These are phyloP conservation scores for Mycosphaerella sp. DNA, from an alignment of 2,329 filamentous ascomycete genomes.

Conservation along the genomic window DNA sequence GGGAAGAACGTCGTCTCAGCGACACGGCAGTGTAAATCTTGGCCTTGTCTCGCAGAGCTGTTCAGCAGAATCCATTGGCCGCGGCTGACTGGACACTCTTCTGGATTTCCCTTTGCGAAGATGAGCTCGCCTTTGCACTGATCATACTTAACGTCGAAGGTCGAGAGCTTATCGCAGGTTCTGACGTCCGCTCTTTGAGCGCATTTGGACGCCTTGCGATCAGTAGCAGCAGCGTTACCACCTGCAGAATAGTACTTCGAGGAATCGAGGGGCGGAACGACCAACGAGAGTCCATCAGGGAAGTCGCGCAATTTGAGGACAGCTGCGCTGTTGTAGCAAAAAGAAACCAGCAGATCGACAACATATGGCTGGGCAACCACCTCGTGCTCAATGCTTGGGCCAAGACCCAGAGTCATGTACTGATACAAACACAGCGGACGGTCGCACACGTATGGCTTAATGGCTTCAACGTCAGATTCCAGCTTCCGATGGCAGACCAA, in stretches of 20 bases:
- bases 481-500: slow-evolving; percentile 72
- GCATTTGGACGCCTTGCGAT: not conserved
- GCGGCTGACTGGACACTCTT: slow-evolving; percentile 35
- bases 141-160: slow-evolving; percentile 33
- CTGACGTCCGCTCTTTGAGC: not conserved
- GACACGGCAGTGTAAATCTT: slow-evolving; percentile 47
- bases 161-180: slow-evolving; percentile 1
- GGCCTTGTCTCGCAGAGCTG: slow-evolving; percentile 7
- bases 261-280: slow-evolving; percentile 41
- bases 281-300: slow-evolving; percentile 52
- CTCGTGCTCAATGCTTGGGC: slow-evolving; percentile 78
- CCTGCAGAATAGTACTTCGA: slow-evolving; percentile 9
- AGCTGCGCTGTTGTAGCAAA: slow-evolving; percentile 62
- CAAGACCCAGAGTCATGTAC: slow-evolving; percentile 80
- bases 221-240: not conserved
- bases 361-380: slow-evolving; percentile 72
- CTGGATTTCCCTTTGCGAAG: slow-evolving; percentile 29
- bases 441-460: slow-evolving; percentile 72
- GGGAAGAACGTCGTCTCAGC: slow-evolving; percentile 42
- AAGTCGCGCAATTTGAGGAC: slow-evolving; percentile 46
- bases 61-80: slow-evolving; percentile 49
- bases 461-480: slow-evolving; percentile 57
- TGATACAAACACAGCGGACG: slow-evolving; percentile 74
- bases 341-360: slow-evolving; percentile 75
- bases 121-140: slow-evolving; percentile 38